These are phyloP conservation scores for Camellia lanceoleosa DNA, from an alignment of 148 eudicot species.

Conservation along the genomic window DNA sequence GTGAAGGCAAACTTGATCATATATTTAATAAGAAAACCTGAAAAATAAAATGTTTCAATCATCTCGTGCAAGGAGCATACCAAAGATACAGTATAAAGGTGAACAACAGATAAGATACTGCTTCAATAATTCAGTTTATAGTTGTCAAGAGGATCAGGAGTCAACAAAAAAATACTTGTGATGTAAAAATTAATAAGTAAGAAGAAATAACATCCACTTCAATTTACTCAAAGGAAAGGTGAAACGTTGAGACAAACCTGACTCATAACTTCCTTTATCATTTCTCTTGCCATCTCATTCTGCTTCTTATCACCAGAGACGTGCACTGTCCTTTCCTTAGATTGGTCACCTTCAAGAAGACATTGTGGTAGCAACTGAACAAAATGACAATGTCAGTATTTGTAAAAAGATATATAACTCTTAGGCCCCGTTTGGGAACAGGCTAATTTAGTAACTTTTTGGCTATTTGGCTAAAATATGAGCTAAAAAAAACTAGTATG, in stretches of 20 bases:
- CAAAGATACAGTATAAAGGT: no score
- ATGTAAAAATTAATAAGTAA: background rate
- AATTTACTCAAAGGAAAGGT: conserved; percentile 3
- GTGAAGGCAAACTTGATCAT: background rate
- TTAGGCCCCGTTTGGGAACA: no score
- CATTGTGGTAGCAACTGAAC: conserved; percentile 75
- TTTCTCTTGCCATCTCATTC: conserved; percentile 76
- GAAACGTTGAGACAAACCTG: conserved; percentile 58
- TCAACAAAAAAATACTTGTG: background rate
- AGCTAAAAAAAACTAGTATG: no score
- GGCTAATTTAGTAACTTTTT: no score
- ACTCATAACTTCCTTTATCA: conserved; percentile 90
- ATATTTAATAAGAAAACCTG: background rate
- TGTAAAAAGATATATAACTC: background rate
- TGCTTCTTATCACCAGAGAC: conserved; percentile 86
- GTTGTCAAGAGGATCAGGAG: background rate
- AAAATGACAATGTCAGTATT: conserved; percentile 13
- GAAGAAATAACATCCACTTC: background rate
- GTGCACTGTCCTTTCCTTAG: conserved; percentile 78
- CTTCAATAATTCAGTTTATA: background rate
- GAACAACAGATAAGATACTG: no score
- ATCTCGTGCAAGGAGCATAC: background rate
- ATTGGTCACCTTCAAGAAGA: conserved; percentile 63
- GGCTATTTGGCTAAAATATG: no score
- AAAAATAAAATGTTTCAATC: background rate